Percentiles rank a stretch among this genome's conserved stretches.
These are phyloP conservation scores for Candida tropicalis DNA, from an alignment of 1,139 yeast genomes.

Conservation along the genomic window DNA sequence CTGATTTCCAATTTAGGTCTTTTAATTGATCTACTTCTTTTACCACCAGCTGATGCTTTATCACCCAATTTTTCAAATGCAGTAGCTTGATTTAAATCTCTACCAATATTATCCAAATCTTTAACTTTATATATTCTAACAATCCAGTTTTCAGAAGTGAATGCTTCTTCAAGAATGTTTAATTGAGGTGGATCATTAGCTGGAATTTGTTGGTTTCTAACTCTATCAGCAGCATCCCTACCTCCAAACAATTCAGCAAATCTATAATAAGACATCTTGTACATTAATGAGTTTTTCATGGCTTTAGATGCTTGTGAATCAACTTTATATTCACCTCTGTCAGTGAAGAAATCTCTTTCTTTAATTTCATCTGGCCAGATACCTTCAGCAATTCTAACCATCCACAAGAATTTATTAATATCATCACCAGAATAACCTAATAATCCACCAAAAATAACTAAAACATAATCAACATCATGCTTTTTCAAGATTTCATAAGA, in stretches of 20 bases:
- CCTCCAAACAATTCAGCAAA: constrained; percentile 74
- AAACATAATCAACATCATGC: constrained; percentile 93
- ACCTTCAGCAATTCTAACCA: constrained; percentile 98
- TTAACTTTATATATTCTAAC: constrained; percentile 94
- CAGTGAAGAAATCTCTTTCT: constrained; percentile 84
- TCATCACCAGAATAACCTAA: constrained; percentile 97
- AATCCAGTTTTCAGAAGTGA: constrained; percentile 95
- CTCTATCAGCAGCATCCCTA: constrained; percentile 79
- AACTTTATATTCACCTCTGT: constrained; percentile 83
- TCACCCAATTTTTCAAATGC: constrained; percentile 36
- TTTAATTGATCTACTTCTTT: constrained; percentile 49
- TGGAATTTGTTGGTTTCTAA: constrained; percentile 78
- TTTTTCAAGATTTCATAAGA: constrained; percentile 86
- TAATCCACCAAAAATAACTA: constrained; percentile 92
- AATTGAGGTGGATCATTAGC: constrained; percentile 59
- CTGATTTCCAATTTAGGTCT: constrained; percentile 58
- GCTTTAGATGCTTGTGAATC: constrained; percentile 80
- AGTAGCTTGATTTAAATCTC: constrained; percentile 60
- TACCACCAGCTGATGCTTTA: constrained; percentile 5
- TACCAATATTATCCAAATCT: constrained; percentile 84
- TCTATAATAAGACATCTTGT: constrained; percentile 91
- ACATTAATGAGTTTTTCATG: constrained; percentile 89
- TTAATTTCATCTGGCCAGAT: constrained; percentile 98
- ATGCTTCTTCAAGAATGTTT: constrained; percentile 88
- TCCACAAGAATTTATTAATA: constrained; percentile 96